Conservation (phyloP, 164 flowering plant species). For the Nelumbo lutea region DNA sequence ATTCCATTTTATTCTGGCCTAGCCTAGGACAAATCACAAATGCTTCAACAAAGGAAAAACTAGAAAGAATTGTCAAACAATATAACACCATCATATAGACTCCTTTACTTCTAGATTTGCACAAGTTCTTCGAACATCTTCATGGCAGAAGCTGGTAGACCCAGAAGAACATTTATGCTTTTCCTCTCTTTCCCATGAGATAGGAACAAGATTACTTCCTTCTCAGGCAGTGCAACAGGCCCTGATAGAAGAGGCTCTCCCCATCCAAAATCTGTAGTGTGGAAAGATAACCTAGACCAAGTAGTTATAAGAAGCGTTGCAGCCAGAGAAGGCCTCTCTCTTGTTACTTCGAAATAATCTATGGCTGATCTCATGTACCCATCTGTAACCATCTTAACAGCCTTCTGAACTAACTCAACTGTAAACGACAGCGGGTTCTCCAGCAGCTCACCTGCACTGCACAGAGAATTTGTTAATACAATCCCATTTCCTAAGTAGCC, state of each 20-base stretch:
- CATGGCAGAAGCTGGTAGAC: slow-evolving; percentile 87
- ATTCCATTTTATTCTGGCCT: no score
- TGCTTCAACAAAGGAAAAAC: neutral
- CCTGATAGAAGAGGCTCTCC: slow-evolving; percentile 79
- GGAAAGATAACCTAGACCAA: slow-evolving; percentile 81
- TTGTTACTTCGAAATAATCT: slow-evolving; percentile 72
- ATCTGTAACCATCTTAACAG: slow-evolving; percentile 56
- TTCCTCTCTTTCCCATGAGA: slow-evolving; percentile 67
- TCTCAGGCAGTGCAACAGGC: slow-evolving; percentile 81
- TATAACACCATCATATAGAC: neutral
- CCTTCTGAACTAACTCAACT: slow-evolving; percentile 53
- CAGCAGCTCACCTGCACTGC: slow-evolving; percentile 50
- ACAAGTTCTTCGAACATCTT: slow-evolving; percentile 52
- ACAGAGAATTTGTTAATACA: slow-evolving; percentile 63
- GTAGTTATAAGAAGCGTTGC: slow-evolving; percentile 75
- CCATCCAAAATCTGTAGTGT: slow-evolving; percentile 85
- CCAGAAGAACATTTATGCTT: slow-evolving; percentile 75
- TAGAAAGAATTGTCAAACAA: neutral
- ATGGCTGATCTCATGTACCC: slow-evolving; percentile 80
- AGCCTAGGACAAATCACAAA: neutral
- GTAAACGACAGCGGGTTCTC: slow-evolving; percentile 56
- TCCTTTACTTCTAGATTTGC: slow-evolving; percentile 26
- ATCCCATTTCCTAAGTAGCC: slow-evolving; percentile 86
- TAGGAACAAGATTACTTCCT: slow-evolving; percentile 70
- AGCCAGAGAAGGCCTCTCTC: slow-evolving; percentile 71